phyloP scores from a whole-genome alignment of 164 flowering plant genomes.

The Tinospora cordifolia region DNA sequence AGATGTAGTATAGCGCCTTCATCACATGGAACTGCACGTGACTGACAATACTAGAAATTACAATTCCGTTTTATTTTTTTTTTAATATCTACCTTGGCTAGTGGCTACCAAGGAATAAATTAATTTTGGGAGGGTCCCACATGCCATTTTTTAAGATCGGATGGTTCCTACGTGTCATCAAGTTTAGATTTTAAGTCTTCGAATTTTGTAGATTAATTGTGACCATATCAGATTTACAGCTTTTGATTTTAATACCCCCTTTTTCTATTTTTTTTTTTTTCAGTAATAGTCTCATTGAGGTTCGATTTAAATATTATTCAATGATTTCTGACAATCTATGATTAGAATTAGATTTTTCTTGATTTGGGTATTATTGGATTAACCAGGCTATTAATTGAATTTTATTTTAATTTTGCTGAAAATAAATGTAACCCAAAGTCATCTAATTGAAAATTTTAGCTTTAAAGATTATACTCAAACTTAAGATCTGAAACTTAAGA shows the following conservation, averaged over 20 bases:
- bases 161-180: neutral
- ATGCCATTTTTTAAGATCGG: neutral
- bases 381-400: too few species aligned
- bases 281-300: neutral
- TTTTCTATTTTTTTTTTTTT: too few species aligned
- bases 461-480: too few species aligned
- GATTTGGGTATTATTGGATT: neutral
- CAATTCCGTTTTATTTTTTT: neutral
- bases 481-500: too few species aligned
- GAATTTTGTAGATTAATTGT: too few species aligned
- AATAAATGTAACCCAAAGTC: too few species aligned
- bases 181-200: neutral
- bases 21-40: constrained; percentile 10
- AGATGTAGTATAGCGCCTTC: constrained; percentile 8
- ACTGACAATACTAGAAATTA: constrained; percentile 8
- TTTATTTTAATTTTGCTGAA: too few species aligned
- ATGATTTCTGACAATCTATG: neutral
- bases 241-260: neutral
- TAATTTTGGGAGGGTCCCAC: neutral
- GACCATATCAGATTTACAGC: too few species aligned
- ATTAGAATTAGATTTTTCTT: neutral
- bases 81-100: too few species aligned
- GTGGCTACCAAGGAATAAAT: neutral
- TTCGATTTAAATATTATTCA: too few species aligned
- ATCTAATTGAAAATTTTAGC: too few species aligned